Evolutionary conservation across 148 eudicot genomes (phyloP), one percentile per base, ranked within the genome.

Genomic region (Chenopodium quinoa): DNA sequence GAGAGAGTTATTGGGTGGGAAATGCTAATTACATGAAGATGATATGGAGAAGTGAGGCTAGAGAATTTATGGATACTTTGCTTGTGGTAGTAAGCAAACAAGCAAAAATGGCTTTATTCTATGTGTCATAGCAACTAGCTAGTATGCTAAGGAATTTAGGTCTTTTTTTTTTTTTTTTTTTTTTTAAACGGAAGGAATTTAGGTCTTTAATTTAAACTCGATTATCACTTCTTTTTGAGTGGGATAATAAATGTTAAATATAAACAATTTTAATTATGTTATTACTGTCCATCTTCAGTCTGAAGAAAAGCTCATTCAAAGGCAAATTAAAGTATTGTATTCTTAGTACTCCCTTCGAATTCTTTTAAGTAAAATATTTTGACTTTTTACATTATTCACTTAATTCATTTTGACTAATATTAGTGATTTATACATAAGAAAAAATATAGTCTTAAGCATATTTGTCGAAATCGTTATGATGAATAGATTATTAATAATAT

Each of bases 21-120:
- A 67, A 47, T 13, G 70, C 34, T 9, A 80, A 29, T 46, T 64
- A 80, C 44, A 58, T 50, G 80, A 84, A 71, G 23, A 44, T 19
- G 69, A 29, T 29, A 34, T 70, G 31, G 63, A 75, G 32, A 31
- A 31, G 71, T 83, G 69, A 65, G 64, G 29, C 62, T 56, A 56
- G 11, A 80, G 66, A 56, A 17, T 14, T 56, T 60, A 67, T 16
- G 19, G 86, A 84, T 84, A 80, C 86, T 65, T 84, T 84, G 80
- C 86, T 84, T 84, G 86, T 29, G 69, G 56, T 34, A 72, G 67
- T 47, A 54, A 13, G 54, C 44, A 50, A 48, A 6, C 12, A 48
- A 75, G 73, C 32, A 31, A 37, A 63, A 78, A 69, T 76, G 66
- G n/a, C 80, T 86, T 84, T 89, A 77, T 81, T 84, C 71, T n/a